A percentile compares a stretch with the other conserved stretches of the same genome.
Evolutionary conservation across 2,329 filamentous ascomycete genomes (phyloP).

Genomic region (Incumbomyces delicatus): DNA sequence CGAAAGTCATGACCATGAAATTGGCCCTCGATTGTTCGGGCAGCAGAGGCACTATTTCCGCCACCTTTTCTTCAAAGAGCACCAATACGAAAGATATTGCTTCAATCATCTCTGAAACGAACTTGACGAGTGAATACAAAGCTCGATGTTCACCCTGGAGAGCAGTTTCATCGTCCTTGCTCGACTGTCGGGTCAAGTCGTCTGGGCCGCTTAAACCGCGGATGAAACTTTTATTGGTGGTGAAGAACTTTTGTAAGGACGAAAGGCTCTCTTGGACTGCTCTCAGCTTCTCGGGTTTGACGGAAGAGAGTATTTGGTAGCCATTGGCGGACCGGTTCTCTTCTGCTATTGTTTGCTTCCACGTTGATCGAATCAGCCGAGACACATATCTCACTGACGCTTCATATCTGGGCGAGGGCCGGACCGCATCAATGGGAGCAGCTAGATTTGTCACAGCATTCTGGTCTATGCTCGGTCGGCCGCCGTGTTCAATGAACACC

Average conservation of each 20-base stretch:
- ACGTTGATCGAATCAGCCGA: conserved; percentile 77
- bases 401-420: conserved; percentile 79
- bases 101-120: conserved; percentile 86
- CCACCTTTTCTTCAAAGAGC: conserved; percentile 84
- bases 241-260: conserved; percentile 69
- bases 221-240: conserved; percentile 80
- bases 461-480: conserved; percentile 74
- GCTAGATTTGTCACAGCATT: conserved; percentile 54
- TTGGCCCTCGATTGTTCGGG: conserved; percentile 59
- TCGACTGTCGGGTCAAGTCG: conserved; percentile 65
- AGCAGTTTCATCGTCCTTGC: conserved; percentile 81
- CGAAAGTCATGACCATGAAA: conserved; percentile 71
- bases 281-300: conserved; percentile 59
- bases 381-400: conserved; percentile 81
- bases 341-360: conserved; percentile 67
- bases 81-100: conserved; percentile 94
- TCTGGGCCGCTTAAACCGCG: conserved; percentile 89
- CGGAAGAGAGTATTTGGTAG: conserved; percentile 55
- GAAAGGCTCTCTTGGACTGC: conserved; percentile 72
- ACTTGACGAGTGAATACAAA: conserved; percentile 70
- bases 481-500: conserved; percentile 86
- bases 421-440: conserved; percentile 67
- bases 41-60: conserved; percentile 73
- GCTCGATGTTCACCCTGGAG: conserved; percentile 91
- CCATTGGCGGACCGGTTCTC: conserved; percentile 46